Conservation (phyloP, 495 filamentous ascomycete species). For the Aspergillus funiculosus region DNA sequence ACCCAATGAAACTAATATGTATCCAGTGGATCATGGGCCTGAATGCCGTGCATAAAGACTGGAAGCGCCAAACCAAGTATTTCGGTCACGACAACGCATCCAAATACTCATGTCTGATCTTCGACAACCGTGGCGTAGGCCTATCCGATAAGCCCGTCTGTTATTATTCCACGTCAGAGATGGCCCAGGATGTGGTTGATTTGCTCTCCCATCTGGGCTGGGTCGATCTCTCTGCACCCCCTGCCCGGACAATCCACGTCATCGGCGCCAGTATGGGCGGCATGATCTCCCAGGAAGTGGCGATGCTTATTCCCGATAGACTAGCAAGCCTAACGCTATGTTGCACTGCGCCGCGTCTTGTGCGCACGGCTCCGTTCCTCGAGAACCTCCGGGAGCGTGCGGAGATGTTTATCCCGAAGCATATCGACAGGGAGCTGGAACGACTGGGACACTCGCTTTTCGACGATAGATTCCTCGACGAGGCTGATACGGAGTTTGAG, state of each 20-base stretch:
- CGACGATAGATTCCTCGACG: conserved; percentile 50
- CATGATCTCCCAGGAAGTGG: conserved; percentile 85
- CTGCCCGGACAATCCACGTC: conserved; percentile 55
- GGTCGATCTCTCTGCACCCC: conserved; percentile 55
- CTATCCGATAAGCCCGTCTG: conserved; percentile 64
- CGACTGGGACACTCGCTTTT: conserved; percentile 56
- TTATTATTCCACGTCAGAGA: conserved; percentile 43
- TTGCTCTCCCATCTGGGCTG: conserved; percentile 56
- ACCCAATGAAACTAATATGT: conserved; percentile 4
- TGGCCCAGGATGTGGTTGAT: conserved; percentile 56
- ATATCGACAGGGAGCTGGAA: conserved; percentile 52
- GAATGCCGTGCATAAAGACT: conserved; percentile 41
- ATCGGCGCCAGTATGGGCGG: conserved; percentile 74
- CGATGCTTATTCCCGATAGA: conserved; percentile 53
- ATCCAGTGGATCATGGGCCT: conserved; percentile 30
- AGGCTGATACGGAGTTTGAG: conserved; percentile 53
- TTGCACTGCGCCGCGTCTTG: conserved; percentile 65
- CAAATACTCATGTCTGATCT: conserved; percentile 63
- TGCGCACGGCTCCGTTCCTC: conserved; percentile 54
- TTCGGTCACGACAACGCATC: conserved; percentile 61
- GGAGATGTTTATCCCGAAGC: conserved; percentile 57
- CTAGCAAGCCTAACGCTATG: conserved; percentile 59
- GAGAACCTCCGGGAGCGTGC: conserved; percentile 65
- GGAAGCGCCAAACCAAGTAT: conserved; percentile 71
- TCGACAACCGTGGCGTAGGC: conserved; percentile 72